These are phyloP conservation scores for Lolium rigidum DNA, from an alignment of 176 grass and related monocot species.

Conservation along the genomic window DNA sequence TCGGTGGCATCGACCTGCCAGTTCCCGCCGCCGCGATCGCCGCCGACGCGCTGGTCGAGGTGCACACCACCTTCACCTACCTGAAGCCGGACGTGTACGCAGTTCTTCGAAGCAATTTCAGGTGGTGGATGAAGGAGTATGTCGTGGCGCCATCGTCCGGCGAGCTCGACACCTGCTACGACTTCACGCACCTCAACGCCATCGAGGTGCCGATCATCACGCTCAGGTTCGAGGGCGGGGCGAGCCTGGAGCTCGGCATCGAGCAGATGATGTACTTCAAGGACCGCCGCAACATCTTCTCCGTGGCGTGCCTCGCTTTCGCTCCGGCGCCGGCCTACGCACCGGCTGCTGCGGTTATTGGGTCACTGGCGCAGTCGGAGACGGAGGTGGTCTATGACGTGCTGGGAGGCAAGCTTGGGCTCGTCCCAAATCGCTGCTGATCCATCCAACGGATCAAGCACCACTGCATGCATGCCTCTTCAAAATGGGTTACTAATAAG, in stretches of 20 bases:
- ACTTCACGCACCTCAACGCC: not conserved
- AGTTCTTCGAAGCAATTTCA: not conserved
- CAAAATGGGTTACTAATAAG: too few species aligned
- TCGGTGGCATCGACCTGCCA: not conserved
- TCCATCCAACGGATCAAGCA: too few species aligned
- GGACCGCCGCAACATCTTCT: not conserved
- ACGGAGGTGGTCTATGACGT: slow-evolving; percentile 43
- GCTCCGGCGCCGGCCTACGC: not conserved
- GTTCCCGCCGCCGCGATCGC: not conserved
- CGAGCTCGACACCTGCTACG: slow-evolving; percentile 32
- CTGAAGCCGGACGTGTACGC: not conserved
- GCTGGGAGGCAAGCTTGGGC: slow-evolving; percentile 26
- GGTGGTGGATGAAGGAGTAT: not conserved
- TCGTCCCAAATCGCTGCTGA: slow-evolving; percentile 23
- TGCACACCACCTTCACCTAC: not conserved
- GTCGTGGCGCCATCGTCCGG: too few species aligned
- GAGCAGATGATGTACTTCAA: slow-evolving; percentile 18
- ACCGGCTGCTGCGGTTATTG: not conserved
- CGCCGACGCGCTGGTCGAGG: not conserved
- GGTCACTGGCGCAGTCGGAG: not conserved
- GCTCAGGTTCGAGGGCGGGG: slow-evolving; percentile 28
- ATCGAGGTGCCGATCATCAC: not conserved
- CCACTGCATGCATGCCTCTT: too few species aligned
- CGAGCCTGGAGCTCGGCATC: not conserved
- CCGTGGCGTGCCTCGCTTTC: slow-evolving; percentile 45